phyloP scores from a whole-genome alignment of 1,284 basidiomycete species.

The Somion occarium region DNA sequence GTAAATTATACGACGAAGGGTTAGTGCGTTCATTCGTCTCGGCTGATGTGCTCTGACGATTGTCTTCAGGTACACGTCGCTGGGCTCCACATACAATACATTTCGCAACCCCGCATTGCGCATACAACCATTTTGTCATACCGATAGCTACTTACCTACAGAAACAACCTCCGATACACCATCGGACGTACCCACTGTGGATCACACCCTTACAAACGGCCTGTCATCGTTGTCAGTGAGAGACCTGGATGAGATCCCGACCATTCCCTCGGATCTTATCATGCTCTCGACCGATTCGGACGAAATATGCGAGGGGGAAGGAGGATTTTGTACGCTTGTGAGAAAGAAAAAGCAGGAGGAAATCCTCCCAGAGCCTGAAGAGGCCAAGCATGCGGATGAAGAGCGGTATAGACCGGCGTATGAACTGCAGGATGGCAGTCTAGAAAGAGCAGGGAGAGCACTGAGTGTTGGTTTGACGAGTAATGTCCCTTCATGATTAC shows the following conservation, averaged over 20 bases:
- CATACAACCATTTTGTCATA: conserved; percentile 26
- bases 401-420: conserved; percentile 70
- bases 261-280: conserved; percentile 13
- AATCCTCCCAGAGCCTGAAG: conserved; percentile 2
- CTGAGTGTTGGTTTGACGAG: conserved; percentile 1
- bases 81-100: conserved; percentile 95
- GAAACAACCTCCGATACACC: background rate
- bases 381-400: background rate
- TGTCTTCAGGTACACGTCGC: conserved; percentile 74
- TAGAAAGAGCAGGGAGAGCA: conserved; percentile 69
- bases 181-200: conserved; percentile 2
- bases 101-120: conserved; percentile 84
- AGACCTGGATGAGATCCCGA: background rate
- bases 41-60: background rate
- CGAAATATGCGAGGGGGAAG: conserved; percentile 14
- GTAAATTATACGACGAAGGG: conserved; percentile 89
- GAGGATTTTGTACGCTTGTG: conserved; percentile 10
- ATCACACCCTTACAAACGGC: background rate
- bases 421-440: conserved; percentile 67
- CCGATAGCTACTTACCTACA: background rate
- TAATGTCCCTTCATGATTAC: conserved; percentile 1
- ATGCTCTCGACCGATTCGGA: conserved; percentile 13
- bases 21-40: conserved; percentile 30
- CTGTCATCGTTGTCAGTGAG: background rate
- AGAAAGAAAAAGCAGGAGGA: conserved; percentile 1